phyloP scores from a whole-genome alignment of 1,284 basidiomycete genomes.

The Erythrobasidium hasegawianum region DNA sequence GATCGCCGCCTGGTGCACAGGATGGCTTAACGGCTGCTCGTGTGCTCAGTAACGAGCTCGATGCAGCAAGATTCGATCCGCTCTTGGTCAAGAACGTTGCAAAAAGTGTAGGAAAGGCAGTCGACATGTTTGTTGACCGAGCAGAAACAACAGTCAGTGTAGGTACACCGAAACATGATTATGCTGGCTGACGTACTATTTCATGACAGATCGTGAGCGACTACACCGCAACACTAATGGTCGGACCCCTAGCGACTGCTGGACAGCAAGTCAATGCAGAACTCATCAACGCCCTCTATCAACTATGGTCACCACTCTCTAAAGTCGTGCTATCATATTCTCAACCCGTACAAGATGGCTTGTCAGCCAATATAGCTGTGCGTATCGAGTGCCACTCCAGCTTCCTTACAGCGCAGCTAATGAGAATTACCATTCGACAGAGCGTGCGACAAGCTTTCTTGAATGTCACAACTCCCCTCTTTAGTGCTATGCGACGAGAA shows the following conservation, averaged over 20 bases:
- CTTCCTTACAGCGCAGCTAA: not conserved
- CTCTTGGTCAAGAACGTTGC: constrained; percentile 73
- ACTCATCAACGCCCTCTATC: constrained; percentile 70
- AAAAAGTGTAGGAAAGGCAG: constrained; percentile 61
- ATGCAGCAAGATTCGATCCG: constrained; percentile 88
- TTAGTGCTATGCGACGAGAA: constrained; percentile 71
- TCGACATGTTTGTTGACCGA: constrained; percentile 63
- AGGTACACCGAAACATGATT: not conserved
- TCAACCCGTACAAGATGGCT: constrained; percentile 58
- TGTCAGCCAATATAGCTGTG: constrained; percentile 65
- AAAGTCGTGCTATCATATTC: constrained; percentile 68
- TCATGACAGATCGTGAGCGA: constrained; percentile 63
- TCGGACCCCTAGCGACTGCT: constrained; percentile 70
- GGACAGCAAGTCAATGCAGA: constrained; percentile 73
- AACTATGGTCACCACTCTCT: constrained; percentile 66
- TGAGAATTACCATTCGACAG: constrained; percentile 50
- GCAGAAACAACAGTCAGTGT: constrained; percentile 64
- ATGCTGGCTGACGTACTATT: constrained; percentile 2
- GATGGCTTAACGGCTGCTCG: constrained; percentile 75
- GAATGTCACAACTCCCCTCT: constrained; percentile 64
- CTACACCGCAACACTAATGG: constrained; percentile 67
- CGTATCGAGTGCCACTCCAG: constrained; percentile 40
- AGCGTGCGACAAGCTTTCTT: constrained; percentile 60
- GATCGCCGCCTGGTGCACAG: constrained; percentile 64
- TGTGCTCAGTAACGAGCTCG: constrained; percentile 79